Evolutionary conservation across 495 filamentous ascomycete species (phyloP).

Genomic region (Aspergillus bridgeri): DNA sequence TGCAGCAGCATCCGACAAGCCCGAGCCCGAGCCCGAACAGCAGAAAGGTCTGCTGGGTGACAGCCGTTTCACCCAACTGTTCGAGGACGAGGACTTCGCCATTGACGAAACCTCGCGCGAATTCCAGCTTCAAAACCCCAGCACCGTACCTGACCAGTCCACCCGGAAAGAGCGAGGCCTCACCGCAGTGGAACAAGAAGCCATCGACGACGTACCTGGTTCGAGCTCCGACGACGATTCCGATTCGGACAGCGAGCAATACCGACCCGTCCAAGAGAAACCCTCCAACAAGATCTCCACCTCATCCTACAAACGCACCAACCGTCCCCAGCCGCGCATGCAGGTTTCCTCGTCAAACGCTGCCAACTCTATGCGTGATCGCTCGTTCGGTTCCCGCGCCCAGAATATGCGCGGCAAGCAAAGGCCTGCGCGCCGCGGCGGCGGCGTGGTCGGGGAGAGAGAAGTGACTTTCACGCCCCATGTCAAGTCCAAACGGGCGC

Average conservation of each 20-base stretch:
- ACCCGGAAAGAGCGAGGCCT: slow-evolving; percentile 49
- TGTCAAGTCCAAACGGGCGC: slow-evolving; percentile 30
- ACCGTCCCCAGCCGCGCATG: slow-evolving; percentile 57
- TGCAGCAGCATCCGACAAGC: slow-evolving; percentile 13
- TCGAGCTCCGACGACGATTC: slow-evolving; percentile 48
- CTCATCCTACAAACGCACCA: slow-evolving; percentile 38
- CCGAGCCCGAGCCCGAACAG: slow-evolving; percentile 18
- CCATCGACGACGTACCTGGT: slow-evolving; percentile 45
- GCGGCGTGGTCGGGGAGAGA: slow-evolving; percentile 74
- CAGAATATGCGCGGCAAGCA: slow-evolving; percentile 48
- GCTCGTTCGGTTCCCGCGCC: slow-evolving; percentile 69
- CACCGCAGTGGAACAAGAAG: slow-evolving; percentile 67
- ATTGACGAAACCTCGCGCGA: slow-evolving; percentile 88
- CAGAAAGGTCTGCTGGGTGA: slow-evolving; percentile 67
- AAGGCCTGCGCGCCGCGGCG: slow-evolving; percentile 43
- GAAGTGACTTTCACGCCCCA: slow-evolving; percentile 80
- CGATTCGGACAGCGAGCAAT: slow-evolving; percentile 36
- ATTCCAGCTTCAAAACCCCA: slow-evolving; percentile 84
- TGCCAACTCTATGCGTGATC: slow-evolving; percentile 43
- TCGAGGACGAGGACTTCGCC: slow-evolving; percentile 88
- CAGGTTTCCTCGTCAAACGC: slow-evolving; percentile 52
- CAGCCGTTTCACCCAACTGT: slow-evolving; percentile 79
- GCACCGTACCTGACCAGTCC: slow-evolving; percentile 48
- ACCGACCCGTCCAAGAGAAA: slow-evolving; percentile 28
- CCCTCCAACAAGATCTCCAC: slow-evolving; percentile 61